Evolutionary conservation across 2,329 filamentous ascomycete species (phyloP).

Genomic region (Allantophomopsis cytisporea): DNA sequence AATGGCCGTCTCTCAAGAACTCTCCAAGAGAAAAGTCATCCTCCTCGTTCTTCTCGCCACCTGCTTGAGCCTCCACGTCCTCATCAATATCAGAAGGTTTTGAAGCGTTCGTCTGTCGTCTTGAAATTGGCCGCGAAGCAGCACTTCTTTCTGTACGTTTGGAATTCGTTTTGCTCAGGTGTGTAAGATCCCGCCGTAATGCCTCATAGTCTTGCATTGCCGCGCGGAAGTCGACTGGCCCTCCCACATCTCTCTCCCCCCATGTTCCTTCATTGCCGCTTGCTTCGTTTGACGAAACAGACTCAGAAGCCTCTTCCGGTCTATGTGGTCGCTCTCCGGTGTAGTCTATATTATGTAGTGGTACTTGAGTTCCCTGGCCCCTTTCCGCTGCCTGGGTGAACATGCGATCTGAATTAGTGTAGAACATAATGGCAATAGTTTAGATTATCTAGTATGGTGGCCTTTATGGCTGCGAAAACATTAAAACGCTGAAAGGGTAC

Average conservation of each 20-base stretch:
- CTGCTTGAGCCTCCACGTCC: conserved; percentile 10
- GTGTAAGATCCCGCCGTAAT: conserved; percentile 38
- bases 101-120: not conserved
- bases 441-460: too few relatives aligned
- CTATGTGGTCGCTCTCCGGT: conserved; percentile 4
- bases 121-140: too few relatives aligned
- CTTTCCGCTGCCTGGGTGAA: too few relatives aligned
- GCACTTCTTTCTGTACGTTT: conserved; percentile 2
- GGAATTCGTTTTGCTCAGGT: conserved; percentile 28
- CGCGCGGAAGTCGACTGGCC: conserved; percentile 31
- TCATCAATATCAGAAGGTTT: not conserved
- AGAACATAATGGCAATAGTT: too few relatives aligned
- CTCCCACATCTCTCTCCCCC: conserved; percentile 46
- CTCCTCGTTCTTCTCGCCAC: conserved; percentile 29
- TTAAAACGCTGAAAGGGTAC: too few relatives aligned
- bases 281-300: not conserved
- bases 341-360: conserved; percentile 12
- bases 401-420: too few relatives aligned
- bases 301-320: conserved; percentile 5
- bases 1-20: conserved; percentile 62
- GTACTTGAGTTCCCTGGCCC: conserved; percentile 4
- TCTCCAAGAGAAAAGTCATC: conserved; percentile 54
- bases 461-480: too few relatives aligned
- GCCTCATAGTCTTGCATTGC: conserved; percentile 47
- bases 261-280: conserved; percentile 34